Evolutionary conservation across 208 protist species (phyloP).

Genomic region (Trypanosoma cruzi): DNA sequence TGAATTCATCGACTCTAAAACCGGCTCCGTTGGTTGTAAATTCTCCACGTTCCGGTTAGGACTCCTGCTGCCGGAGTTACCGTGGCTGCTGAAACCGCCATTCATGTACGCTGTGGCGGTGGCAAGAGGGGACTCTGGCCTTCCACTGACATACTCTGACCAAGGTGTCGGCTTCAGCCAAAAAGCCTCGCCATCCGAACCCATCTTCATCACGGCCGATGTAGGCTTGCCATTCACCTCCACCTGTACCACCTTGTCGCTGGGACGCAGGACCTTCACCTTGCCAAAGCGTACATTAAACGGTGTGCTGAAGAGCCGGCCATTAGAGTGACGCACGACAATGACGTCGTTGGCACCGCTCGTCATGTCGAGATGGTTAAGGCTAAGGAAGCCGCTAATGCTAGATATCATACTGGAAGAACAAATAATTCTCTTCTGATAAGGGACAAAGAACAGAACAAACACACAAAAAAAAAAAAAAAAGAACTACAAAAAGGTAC

Average conservation of each 20-base stretch:
- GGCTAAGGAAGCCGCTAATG: constrained; percentile 68
- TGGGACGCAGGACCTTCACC: constrained; percentile 86
- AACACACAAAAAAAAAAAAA: no score
- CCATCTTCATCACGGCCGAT: constrained; percentile 95
- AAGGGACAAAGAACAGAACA: background rate
- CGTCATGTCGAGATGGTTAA: constrained; percentile 82
- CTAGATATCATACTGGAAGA: constrained; percentile 67
- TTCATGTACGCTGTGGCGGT: background rate
- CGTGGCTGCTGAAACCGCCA: background rate
- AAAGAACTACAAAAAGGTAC: background rate
- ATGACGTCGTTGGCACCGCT: constrained; percentile 98
- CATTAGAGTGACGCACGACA: constrained; percentile 95
- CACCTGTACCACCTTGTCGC: constrained; percentile 94
- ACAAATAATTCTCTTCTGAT: background rate
- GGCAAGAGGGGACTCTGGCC: constrained; percentile 40
- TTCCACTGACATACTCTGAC: constrained; percentile 4
- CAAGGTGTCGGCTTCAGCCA: constrained; percentile 78
- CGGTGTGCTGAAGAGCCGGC: constrained; percentile 92
- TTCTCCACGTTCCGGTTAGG: background rate
- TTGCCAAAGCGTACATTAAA: constrained; percentile 98
- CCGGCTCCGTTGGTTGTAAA: background rate
- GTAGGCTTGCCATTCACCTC: constrained; percentile 94
- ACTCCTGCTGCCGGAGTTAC: background rate
- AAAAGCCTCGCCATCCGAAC: constrained; percentile 93
- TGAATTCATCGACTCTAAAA: background rate